A percentile compares a stretch with the other conserved stretches of the same genome.
Evolutionary conservation across 805 yeast species (phyloP).

Genomic region (Barnettozyma pratensis): DNA sequence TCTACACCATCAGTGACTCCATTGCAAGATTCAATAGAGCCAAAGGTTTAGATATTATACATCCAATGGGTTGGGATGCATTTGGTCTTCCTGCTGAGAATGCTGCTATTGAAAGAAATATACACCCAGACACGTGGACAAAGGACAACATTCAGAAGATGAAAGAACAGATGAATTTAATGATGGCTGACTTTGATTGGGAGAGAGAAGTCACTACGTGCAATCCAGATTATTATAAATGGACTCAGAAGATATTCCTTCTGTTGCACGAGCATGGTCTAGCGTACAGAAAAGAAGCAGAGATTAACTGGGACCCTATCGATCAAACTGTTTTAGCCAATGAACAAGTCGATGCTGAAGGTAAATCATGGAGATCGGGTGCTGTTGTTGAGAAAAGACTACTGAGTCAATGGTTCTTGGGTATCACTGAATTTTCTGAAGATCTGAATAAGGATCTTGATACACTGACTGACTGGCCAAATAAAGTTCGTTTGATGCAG

Average conservation of each 20-base stretch:
- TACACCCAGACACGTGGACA: slow-evolving; percentile 85
- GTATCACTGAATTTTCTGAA: slow-evolving; percentile 77
- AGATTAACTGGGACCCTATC: slow-evolving; percentile 96
- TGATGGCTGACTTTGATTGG: slow-evolving; percentile 93
- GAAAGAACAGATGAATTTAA: slow-evolving; percentile 73
- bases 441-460: slow-evolving; percentile 62
- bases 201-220: slow-evolving; percentile 85
- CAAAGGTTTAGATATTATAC: slow-evolving; percentile 73
- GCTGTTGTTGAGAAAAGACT: slow-evolving; percentile 82
- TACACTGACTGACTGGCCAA: slow-evolving; percentile 73
- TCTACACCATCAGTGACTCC: slow-evolving; percentile 85
- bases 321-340: slow-evolving; percentile 93
- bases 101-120: slow-evolving; percentile 85
- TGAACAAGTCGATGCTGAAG: slow-evolving; percentile 91
- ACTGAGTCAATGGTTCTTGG: slow-evolving; percentile 90
- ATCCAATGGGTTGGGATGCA: slow-evolving; percentile 99
- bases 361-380: slow-evolving; percentile 95
- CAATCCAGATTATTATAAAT: slow-evolving; percentile 79
- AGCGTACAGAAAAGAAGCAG: slow-evolving; percentile 83
- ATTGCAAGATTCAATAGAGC: slow-evolving; percentile 73
- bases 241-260: slow-evolving; percentile 86
- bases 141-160: slow-evolving; percentile 70
- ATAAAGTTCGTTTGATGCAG: slow-evolving; percentile 86
- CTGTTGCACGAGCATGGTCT: slow-evolving; percentile 67
- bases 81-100: slow-evolving; percentile 98